Percentiles rank a stretch among this genome's conserved stretches.
Evolutionary conservation across 2,329 filamentous ascomycete genomes (phyloP).

Genomic region (Talaromyces atroroseus): DNA sequence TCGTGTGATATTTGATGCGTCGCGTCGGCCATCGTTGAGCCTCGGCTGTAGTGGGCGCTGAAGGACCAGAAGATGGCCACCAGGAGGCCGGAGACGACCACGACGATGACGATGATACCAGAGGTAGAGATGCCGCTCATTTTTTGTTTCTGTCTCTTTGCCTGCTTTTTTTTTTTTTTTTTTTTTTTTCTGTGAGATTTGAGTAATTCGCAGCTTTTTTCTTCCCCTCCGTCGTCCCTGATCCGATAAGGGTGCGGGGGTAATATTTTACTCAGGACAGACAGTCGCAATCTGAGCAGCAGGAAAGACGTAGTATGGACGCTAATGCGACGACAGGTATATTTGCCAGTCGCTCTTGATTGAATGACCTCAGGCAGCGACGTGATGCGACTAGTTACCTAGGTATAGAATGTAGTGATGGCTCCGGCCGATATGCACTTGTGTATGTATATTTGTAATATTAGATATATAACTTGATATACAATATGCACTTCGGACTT

Average conservation of each 20-base stretch:
- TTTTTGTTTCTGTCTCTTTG: not conserved
- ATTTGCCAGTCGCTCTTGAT: too few relatives aligned
- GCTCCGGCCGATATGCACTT: not conserved
- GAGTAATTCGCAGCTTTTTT: too few relatives aligned
- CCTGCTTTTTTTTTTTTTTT: not conserved
- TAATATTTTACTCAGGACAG: not conserved
- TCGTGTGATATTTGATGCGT: slow-evolving; percentile 2
- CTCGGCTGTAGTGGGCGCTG: slow-evolving; percentile 5
- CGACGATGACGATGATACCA: slow-evolving; percentile 15
- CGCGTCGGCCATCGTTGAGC: not conserved
- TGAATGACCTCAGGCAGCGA: not conserved
- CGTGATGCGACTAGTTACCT: not conserved
- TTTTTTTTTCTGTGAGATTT: not conserved
- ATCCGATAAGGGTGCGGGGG: not conserved
- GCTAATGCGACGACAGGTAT: not conserved
- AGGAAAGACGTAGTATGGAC: not conserved
- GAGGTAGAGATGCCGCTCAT: slow-evolving; percentile 11
- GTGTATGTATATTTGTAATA: not conserved
- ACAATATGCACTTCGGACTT: too few relatives aligned
- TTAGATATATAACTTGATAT: too few relatives aligned
- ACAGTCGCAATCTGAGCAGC: not conserved
- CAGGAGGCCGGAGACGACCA: slow-evolving; percentile 1
- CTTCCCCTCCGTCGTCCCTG: not conserved
- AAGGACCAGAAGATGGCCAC: slow-evolving; percentile 15
- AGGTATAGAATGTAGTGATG: not conserved